These are phyloP conservation scores for Eutrema salsugineum DNA, from an alignment of 441 rosid species.

Conservation along the genomic window DNA sequence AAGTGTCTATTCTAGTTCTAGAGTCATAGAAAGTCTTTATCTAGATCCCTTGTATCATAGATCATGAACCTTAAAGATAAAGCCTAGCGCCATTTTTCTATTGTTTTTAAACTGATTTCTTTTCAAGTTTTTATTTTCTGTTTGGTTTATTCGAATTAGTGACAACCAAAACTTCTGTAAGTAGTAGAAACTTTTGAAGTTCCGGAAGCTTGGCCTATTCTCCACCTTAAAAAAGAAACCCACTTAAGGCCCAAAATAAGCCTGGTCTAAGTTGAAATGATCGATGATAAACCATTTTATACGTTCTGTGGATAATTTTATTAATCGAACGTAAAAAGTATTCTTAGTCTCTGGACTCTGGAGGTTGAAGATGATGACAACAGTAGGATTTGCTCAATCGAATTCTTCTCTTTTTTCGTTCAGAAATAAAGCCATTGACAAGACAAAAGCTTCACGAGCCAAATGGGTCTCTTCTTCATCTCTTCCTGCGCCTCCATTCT, in stretches of 20 bases:
- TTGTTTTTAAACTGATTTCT: no score
- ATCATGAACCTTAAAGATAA: no score
- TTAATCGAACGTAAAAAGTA: background rate
- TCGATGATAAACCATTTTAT: background rate
- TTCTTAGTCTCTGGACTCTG: background rate
- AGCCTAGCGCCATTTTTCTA: no score
- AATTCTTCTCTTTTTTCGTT: conserved; percentile 1
- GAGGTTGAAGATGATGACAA: conserved; percentile 25
- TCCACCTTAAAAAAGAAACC: background rate
- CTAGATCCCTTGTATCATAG: no score
- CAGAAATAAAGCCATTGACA: background rate
- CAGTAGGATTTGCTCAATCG: conserved; percentile 25
- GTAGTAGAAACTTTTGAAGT: no score
- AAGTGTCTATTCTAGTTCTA: no score
- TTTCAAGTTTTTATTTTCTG: no score
- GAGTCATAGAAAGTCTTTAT: no score
- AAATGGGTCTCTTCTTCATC: background rate
- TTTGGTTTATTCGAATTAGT: no score
- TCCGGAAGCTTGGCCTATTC: no score
- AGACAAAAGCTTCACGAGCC: background rate
- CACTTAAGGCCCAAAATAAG: background rate
- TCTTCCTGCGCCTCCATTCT: background rate
- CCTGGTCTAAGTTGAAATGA: background rate
- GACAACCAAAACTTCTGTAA: no score
- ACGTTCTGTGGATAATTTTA: conserved; percentile 1